Evolutionary conservation across 371 early-diverging fungal genomes (phyloP).

Genomic region (Apophysomyces variabilis): DNA sequence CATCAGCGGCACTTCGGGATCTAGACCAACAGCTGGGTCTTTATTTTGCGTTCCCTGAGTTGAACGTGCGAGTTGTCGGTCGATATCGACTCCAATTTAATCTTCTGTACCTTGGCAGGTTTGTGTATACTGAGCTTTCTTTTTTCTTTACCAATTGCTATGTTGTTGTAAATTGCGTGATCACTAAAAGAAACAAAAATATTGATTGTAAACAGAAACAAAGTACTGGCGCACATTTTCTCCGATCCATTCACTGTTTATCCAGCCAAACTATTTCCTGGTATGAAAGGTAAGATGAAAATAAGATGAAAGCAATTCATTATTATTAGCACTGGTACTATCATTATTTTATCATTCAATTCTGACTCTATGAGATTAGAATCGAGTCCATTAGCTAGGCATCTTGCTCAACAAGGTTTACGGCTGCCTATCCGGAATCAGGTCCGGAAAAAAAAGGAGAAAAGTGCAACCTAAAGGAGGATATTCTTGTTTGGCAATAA

Average conservation of each 20-base stretch:
- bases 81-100: slow-evolving; percentile 48
- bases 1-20: slow-evolving; percentile 51
- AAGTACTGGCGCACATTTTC: slow-evolving; percentile 30
- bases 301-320: too few relatives aligned
- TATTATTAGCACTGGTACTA: too few relatives aligned
- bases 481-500: background rate
- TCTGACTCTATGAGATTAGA: slow-evolving; percentile 30
- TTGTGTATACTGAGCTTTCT: background rate
- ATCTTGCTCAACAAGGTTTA: slow-evolving; percentile 70
- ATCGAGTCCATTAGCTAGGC: slow-evolving; percentile 66
- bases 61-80: slow-evolving; percentile 51
- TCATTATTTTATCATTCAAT: too few relatives aligned
- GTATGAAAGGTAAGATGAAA: slow-evolving; percentile 60
- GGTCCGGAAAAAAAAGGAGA: slow-evolving; percentile 22
- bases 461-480: background rate
- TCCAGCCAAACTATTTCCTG: slow-evolving; percentile 64
- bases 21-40: slow-evolving; percentile 51
- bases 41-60: slow-evolving; percentile 59
- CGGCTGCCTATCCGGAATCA: slow-evolving; percentile 65
- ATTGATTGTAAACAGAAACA: slow-evolving; percentile 22
- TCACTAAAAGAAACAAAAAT: too few relatives aligned
- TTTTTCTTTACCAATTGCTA: background rate
- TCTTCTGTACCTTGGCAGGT: slow-evolving; percentile 41
- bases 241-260: slow-evolving; percentile 56
- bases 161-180: too few relatives aligned